Base-by-base conservation (phyloP, 176 grass and related monocot genomes). In the Triticum aestivum region DNA sequence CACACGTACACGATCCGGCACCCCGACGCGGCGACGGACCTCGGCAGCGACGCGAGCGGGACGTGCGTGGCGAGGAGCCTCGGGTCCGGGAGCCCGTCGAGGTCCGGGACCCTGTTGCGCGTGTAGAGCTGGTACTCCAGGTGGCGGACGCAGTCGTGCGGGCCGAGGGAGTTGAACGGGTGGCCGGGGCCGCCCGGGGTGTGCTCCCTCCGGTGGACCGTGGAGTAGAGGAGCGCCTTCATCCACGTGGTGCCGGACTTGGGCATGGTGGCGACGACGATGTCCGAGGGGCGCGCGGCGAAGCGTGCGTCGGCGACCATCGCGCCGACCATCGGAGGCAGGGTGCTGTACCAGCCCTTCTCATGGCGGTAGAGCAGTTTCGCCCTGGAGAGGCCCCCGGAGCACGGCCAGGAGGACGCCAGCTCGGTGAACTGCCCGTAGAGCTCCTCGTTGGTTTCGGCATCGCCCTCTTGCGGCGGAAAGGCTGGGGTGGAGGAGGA, bases 21-120 rank as follows among this genome's bases (percentile, higher is more conserved):
- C 1, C 73, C 35, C 2, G 80, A 61, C 8, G 49, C 2, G 4
- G 15, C 12, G 5, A 35, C 24, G 11, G 65, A 26, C 35, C 20
- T 45, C 2, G 80, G 87, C 80, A 83, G 73, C 73, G 73, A 77
- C 64, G 34, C 20, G 73, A 35, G 62, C 18, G 86, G 86, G 26
- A 78, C 26, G 64, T 88, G 87, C 74, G 81, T 84, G 37, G 87
- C 37, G 65, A 88, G 51, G 74, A 88, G 81, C 81, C 87, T 72
- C 1, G 87, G 81, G 3, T 88, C 81, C 2, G 27, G 81, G 1
- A 88, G 87, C 54, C 15, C 1, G 21, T 52, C 21, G 38, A 79
- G 81, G 9, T 71, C 8, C 4, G 73, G 73, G 51, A 70, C 1
- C 73, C 0, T 47, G 26, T 38, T 70, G 3, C 0, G 1, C 2